Conservation (phyloP, 108 stramenopile genomes). For the Epithemia pelagica region DNA sequence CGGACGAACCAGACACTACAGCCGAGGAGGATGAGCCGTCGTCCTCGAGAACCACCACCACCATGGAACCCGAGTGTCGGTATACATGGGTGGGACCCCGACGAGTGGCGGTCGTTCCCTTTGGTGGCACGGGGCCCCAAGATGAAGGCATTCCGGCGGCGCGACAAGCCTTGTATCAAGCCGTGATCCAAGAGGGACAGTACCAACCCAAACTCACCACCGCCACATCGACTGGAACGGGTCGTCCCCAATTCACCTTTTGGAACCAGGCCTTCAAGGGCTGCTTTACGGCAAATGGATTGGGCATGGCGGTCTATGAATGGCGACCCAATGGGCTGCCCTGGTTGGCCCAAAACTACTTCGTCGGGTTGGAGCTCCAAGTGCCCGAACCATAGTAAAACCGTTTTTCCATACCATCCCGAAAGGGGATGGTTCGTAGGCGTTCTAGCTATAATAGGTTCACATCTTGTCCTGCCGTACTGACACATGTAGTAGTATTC, state of each 20-base stretch:
- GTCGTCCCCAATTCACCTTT: conserved; percentile 76
- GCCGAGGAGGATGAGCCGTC: conserved; percentile 11
- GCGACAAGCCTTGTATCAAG: conserved; percentile 61
- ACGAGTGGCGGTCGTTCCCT: conserved; percentile 68
- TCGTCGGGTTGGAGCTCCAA: conserved; percentile 70
- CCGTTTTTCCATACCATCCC: no score
- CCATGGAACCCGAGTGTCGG: no score
- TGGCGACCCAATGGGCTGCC: conserved; percentile 65
- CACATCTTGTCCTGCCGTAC: no score
- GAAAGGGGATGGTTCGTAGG: no score
- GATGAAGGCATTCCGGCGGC: conserved; percentile 59
- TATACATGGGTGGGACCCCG: no score
- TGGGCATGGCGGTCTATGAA: conserved; percentile 86
- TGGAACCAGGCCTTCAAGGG: conserved; percentile 68
- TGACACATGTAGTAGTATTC: no score
- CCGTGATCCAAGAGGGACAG: conserved; percentile 59
- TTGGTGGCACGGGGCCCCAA: conserved; percentile 57
- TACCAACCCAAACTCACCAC: conserved; percentile 56
- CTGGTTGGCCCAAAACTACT: conserved; percentile 50
- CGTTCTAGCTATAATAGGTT: no score
- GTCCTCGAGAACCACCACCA: no score
- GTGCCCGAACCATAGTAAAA: no score
- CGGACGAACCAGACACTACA: conserved; percentile 15
- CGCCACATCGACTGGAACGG: no score
- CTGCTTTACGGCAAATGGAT: conserved; percentile 61